phyloP scores from a whole-genome alignment of 306 rosid species.

The Heteromeles arbutifolia region DNA sequence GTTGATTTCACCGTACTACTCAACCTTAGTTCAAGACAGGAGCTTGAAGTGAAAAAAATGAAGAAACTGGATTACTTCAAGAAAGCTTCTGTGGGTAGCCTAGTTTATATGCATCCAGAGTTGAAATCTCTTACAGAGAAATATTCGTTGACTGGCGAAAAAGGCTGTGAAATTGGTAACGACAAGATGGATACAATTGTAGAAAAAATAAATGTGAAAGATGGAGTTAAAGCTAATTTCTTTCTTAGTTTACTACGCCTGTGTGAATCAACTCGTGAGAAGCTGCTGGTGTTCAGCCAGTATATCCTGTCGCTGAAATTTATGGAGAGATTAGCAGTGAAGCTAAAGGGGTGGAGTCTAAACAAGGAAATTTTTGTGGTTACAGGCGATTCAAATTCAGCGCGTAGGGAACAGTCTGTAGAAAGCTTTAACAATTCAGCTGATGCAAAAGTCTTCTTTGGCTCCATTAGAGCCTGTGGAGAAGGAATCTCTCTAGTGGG shows the following conservation, averaged over 20 bases:
- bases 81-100: constrained; percentile 62
- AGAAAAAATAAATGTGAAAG: constrained; percentile 35
- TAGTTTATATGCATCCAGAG: constrained; percentile 68
- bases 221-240: constrained; percentile 80
- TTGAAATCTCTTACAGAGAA: constrained; percentile 12
- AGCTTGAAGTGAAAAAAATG: constrained; percentile 40
- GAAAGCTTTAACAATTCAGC: constrained; percentile 60
- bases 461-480: constrained; percentile 97
- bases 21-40: constrained; percentile 53
- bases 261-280: constrained; percentile 64
- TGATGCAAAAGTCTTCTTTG: constrained; percentile 71
- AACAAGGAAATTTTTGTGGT: constrained; percentile 68
- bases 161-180: background rate
- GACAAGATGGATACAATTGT: constrained; percentile 42
- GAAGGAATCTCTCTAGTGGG: constrained; percentile 95
- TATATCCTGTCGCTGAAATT: constrained; percentile 74
- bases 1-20: constrained; percentile 67
- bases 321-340: constrained; percentile 58
- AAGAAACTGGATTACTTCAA: constrained; percentile 48
- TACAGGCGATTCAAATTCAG: constrained; percentile 64
- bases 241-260: constrained; percentile 53
- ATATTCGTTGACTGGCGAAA: background rate
- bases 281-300: constrained; percentile 84
- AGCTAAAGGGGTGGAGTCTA: constrained; percentile 57
- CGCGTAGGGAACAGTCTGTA: constrained; percentile 60